Base-by-base conservation (phyloP, 768 basidiomycete species). In the Austroboletus eburneus region DNA sequence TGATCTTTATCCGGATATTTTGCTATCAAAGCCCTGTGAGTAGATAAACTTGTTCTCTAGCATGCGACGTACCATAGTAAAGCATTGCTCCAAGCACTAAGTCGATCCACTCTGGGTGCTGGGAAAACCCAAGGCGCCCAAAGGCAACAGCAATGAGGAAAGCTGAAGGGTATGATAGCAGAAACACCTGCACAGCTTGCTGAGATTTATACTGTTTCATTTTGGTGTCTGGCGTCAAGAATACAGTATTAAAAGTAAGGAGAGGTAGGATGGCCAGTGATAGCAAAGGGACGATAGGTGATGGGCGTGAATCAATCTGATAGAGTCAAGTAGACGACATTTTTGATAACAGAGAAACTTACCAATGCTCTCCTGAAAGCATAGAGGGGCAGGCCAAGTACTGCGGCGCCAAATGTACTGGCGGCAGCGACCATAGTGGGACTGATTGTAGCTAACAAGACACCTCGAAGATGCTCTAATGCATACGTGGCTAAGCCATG, bases 381-480 rank as follows among this genome's bases (percentile, higher is more conserved):
- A 55, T 87, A 88, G 45, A 86, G 73, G 14, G 83, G 80, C 21
- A 87, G 70, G 3, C 78, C 75, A 57, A 87, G 73, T 24, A 81
- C 49, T 27, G 78, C 78, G 20, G 83, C 83, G 22, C 85, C 85
- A 8, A 88, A 60, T 1, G 77, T 75, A 45, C 74, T 78, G 7
- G 76, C 72, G 18, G 80, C 77, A 22, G 75, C 72, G 24, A 78
- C 73, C 57, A 81, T 76, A 4, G 77, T 74, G 23, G 73, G 71
- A 22, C 77, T 81, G 17, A 87, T 62, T 4, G 77, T 76, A 18
- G 82, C 79, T 4, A 77, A 73, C 21, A 88, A 63, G 24, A 78
- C 70, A 38, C 74, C 69, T 36, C 79, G 68, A 4, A 84, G 80
- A 52, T 86, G 79, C 39, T 87, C 82, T 35, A 84, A 66, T 21